These are phyloP conservation scores for Apiospora arundinis DNA, from an alignment of 2,329 filamentous ascomycete species.

Conservation along the genomic window DNA sequence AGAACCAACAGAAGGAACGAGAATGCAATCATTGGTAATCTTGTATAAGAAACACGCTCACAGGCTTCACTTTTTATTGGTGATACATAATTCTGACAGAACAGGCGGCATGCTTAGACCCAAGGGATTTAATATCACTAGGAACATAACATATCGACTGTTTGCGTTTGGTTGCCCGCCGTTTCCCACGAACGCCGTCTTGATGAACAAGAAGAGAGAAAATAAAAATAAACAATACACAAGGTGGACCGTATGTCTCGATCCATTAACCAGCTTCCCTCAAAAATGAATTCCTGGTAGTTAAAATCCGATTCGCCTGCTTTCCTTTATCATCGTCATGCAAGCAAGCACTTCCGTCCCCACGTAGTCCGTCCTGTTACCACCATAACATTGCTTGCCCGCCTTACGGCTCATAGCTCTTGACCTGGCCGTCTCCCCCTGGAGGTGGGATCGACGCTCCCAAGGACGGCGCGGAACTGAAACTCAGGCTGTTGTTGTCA, in stretches of 20 bases:
- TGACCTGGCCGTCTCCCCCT: conserved; percentile 59
- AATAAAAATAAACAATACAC: conserved; percentile 18
- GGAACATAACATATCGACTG: background rate
- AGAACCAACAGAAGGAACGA: background rate
- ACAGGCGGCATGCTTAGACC: background rate
- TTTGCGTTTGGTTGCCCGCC: conserved; percentile 7
- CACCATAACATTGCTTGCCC: background rate
- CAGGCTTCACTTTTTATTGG: conserved; percentile 13
- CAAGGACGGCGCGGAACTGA: conserved; percentile 51
- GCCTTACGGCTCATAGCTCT: conserved; percentile 60
- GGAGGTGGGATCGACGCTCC: conserved; percentile 58
- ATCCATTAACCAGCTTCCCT: conserved; percentile 2
- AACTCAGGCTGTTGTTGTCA: conserved; percentile 59
- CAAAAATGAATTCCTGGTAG: conserved; percentile 18
- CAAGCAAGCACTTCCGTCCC: background rate
- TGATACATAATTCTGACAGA: conserved; percentile 2
- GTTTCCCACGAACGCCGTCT: conserved; percentile 16
- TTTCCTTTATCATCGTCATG: conserved; percentile 2
- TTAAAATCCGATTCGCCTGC: conserved; percentile 19
- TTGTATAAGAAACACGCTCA: conserved; percentile 14
- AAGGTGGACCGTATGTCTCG: conserved; percentile 6
- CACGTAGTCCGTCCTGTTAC: background rate
- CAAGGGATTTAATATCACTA: background rate
- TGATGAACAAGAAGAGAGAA: conserved; percentile 12
- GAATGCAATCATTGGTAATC: background rate